Evolutionary conservation across 2,329 filamentous ascomycete species (phyloP), one percentile per base, ranked within the genome.

Genomic region (Pseudocercospora musae): DNA sequence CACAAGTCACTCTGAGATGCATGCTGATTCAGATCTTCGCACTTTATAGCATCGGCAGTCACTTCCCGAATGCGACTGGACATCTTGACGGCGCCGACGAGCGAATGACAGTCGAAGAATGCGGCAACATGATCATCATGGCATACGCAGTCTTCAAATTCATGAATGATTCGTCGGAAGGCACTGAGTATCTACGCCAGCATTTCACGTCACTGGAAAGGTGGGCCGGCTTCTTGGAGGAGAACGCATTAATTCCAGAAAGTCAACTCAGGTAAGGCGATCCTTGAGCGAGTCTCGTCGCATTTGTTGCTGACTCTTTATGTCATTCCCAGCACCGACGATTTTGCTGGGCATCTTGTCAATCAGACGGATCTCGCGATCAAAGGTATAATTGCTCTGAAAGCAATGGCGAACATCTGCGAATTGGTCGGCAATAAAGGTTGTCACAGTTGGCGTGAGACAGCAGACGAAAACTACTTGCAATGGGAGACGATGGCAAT

Each of bases 81-180:
- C 67, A 71, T 56, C 46, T 70, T 40, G 61, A 61, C 59, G 65
- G 68, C 9, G 52, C 46, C 11, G 84, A 84, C 58, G 84, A 86
- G 68, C 71, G 75, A 5, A 85, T 85, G 81, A 67, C 66, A 15
- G 59, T 71, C 13, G 66, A 68, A 33, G 68, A 69, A 72, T 76
- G 82, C 59, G 83, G 83, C 11, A 83, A 85, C 68, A 80, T 84
- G 71, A 50, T 85, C 42, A 80, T 84, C 60, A 82, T 85, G 78
- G 73, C 80, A 4, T 74, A 84, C 56, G 80, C 82, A 1, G 85
- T 89, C 65, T 82, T 82, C 0, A 85, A 88, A 71, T 77, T 78
- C 7, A 78, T 81, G 0, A 74, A 77, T 4, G 81, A 88, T 69
- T 78, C 71, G 0, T n/a, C 23, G 7, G 11, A 27, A n/a, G 48